Evolutionary conservation across 345 rosid genomes (phyloP).

Genomic region (Murraya koenigii): DNA sequence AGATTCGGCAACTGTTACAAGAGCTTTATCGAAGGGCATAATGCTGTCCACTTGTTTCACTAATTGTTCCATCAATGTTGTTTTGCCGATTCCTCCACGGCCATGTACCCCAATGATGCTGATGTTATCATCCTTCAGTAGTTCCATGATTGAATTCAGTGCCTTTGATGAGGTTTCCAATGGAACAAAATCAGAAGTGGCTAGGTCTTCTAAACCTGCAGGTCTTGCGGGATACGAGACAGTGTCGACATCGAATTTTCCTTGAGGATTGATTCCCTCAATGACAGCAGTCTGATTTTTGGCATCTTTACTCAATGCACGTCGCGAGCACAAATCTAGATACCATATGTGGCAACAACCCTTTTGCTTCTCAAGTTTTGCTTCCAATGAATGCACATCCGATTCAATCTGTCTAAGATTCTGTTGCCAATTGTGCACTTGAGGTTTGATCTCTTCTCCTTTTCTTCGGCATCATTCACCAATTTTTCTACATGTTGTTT

Average conservation of each 20-base stretch:
- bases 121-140: neutral
- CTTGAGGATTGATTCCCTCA: neutral
- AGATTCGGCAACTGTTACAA: neutral
- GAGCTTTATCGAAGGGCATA: constrained; percentile 9
- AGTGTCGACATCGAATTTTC: neutral
- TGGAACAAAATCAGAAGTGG: neutral
- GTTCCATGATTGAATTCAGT: neutral
- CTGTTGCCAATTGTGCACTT: neutral
- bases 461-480: neutral
- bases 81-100: neutral
- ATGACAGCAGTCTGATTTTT: neutral
- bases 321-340: neutral
- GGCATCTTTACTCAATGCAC: neutral
- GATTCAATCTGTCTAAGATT: neutral
- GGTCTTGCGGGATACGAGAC: neutral
- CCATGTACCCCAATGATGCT: neutral
- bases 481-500: neutral
- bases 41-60: neutral
- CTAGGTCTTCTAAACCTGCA: neutral
- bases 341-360: neutral
- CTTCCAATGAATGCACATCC: neutral
- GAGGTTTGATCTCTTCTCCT: constrained; percentile 1
- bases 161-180: neutral
- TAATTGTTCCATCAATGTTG: constrained; percentile 5
- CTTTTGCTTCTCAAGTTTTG: neutral